Base-by-base conservation (phyloP, 805 yeast genomes). In the Candida manassasensis region DNA sequence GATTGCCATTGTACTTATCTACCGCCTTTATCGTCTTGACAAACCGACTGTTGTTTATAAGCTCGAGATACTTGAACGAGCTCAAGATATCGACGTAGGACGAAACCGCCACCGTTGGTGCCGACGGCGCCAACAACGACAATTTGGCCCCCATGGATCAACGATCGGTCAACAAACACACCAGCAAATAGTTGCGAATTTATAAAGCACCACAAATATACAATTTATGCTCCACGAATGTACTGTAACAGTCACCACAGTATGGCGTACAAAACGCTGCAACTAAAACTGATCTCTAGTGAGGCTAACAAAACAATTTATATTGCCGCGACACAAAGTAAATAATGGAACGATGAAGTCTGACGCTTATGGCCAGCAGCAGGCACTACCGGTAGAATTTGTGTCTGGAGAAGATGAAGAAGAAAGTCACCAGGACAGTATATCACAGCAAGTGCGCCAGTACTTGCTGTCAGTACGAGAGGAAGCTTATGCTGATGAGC, bases 71-170 rank as follows among this genome's bases (percentile, higher is more conserved):
- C 48, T 85, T 90, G 26, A 84, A 69, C 41, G 79, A 78, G 16
- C 78, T 79, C 8, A 90, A 67, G 28, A 84, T 86, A 49, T 88
- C 88, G 19, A 90, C 75, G 47, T 89, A 90, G 1, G 97, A 89
- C 15, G 90, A 87, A 2, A 88, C 71, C 5, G 95, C 96, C 49
- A 90, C 85, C 1, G 96, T 85, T 3, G 95, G 88, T 1, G 95
- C 87, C 3, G 95, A 79, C 9, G 96, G 96, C 7, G 96, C 85
- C 54, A 87, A 62, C 21, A 85, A 67, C 2, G 97, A 89, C 41
- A 90, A 63, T 53, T 84, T 84, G 10, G 85, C 86, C 11, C 96
- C 97, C 97, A 89, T 88, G 8, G 27, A n/a, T n/a, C n/a, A n/a
- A n/a, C n/a, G n/a, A n/a, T n/a, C n/a, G n/a, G n/a, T n/a, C n/a